Conservation (phyloP, 345 rosid species). For the Noccaea caerulescens region DNA sequence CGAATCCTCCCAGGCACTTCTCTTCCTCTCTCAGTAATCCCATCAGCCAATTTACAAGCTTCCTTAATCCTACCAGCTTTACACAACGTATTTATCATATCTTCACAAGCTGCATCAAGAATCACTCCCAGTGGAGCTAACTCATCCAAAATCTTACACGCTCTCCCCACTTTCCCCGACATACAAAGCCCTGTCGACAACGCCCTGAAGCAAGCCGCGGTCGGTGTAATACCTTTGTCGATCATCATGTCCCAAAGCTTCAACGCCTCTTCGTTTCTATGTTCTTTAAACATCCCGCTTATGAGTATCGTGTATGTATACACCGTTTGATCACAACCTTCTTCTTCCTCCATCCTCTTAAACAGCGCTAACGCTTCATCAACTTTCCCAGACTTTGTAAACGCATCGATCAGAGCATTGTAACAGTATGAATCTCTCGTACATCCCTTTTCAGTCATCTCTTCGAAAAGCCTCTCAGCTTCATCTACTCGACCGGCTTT, state of each 20-base stretch:
- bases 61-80: constrained; percentile 77
- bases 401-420: constrained; percentile 76
- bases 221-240: constrained; percentile 84
- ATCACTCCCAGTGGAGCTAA: constrained; percentile 82
- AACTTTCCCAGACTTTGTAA: constrained; percentile 60
- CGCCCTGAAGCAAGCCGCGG: constrained; percentile 76
- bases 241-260: constrained; percentile 84
- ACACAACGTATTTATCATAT: constrained; percentile 72
- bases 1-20: constrained; percentile 80
- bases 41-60: constrained; percentile 90
- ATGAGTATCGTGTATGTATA: constrained; percentile 79
- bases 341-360: constrained; percentile 73
- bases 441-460: constrained; percentile 71
- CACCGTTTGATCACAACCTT: constrained; percentile 76
- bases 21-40: constrained; percentile 78
- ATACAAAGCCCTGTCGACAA: constrained; percentile 79
- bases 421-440: constrained; percentile 79
- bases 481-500: constrained; percentile 78
- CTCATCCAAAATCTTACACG: constrained; percentile 87
- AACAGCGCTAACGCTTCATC: constrained; percentile 67
- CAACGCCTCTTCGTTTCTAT: constrained; percentile 76
- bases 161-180: constrained; percentile 85
- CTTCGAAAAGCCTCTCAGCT: constrained; percentile 75
- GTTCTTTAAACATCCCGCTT: constrained; percentile 64
- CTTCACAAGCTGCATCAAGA: constrained; percentile 80